Percentiles rank a stretch among this genome's conserved stretches.
Evolutionary conservation across 2,329 filamentous ascomycete genomes (phyloP).

Genomic region (Cladosporium sp.): DNA sequence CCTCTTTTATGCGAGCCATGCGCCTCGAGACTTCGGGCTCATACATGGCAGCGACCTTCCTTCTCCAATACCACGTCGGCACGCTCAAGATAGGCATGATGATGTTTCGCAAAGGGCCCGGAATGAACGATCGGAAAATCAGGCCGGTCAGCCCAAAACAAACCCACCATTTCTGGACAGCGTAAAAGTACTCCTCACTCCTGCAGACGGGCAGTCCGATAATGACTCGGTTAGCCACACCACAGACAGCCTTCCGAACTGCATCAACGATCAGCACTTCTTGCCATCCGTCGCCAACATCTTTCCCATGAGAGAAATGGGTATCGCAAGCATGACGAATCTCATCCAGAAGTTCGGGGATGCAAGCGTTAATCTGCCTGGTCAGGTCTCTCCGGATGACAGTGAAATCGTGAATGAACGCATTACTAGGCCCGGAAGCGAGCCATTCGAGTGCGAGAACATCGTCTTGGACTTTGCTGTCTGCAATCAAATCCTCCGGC

Average conservation of each 20-base stretch:
- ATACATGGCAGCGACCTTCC: slow-evolving; percentile 2
- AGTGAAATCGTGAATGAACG: slow-evolving; percentile 13
- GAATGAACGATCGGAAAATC: slow-evolving; percentile 5
- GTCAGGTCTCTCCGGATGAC: slow-evolving; percentile 13
- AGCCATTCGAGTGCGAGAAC: slow-evolving; percentile 10
- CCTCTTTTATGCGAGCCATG: neutral
- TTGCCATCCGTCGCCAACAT: slow-evolving; percentile 8
- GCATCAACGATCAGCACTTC: slow-evolving; percentile 7
- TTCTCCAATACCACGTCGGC: slow-evolving; percentile 9
- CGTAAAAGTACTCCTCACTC: slow-evolving; percentile 2
- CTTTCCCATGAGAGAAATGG: slow-evolving; percentile 1
- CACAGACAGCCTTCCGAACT: neutral
- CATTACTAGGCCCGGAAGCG: slow-evolving; percentile 9
- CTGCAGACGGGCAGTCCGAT: slow-evolving; percentile 8
- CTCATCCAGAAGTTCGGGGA: slow-evolving; percentile 11
- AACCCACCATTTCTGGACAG: slow-evolving; percentile 1
- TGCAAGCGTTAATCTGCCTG: slow-evolving; percentile 8
- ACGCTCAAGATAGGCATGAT: slow-evolving; percentile 6
- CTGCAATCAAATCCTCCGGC: slow-evolving; percentile 11
- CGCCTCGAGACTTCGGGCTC: slow-evolving; percentile 7
- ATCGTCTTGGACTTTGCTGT: slow-evolving; percentile 8
- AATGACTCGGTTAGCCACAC: slow-evolving; percentile 7
- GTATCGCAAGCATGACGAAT: slow-evolving; percentile 4
- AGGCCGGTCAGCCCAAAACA: slow-evolving; percentile 6
- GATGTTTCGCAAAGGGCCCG: neutral